Evolutionary conservation across 495 filamentous ascomycete species (phyloP).

Genomic region (Penicillium antarcticum): DNA sequence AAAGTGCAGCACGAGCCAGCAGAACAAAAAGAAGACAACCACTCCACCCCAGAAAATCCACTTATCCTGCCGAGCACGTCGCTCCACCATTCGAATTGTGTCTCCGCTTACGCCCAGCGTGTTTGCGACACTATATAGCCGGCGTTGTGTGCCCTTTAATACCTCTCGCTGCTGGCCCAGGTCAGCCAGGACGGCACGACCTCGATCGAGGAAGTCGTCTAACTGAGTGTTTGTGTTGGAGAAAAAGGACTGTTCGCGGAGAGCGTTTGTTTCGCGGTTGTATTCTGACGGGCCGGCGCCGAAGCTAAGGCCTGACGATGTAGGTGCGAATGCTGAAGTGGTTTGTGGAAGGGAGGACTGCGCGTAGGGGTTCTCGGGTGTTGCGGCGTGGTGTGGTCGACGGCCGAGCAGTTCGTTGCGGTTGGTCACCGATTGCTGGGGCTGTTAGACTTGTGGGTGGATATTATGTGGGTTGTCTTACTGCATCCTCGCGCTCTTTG

Average conservation of each 20-base stretch:
- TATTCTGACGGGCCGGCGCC: conserved; percentile 56
- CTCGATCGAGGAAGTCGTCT: conserved; percentile 90
- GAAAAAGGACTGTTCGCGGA: conserved; percentile 89
- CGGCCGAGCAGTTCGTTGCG: conserved; percentile 84
- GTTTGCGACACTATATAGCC: conserved; percentile 88
- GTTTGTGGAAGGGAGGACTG: conserved; percentile 47
- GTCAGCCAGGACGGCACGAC: conserved; percentile 84
- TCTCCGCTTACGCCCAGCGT: conserved; percentile 92
- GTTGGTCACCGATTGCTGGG: conserved; percentile 63
- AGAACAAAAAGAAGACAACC: conserved; percentile 86
- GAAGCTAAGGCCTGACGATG: conserved; percentile 47
- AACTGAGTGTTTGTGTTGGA: conserved; percentile 71
- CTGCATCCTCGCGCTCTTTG: conserved; percentile 67
- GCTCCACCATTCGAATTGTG: conserved; percentile 92
- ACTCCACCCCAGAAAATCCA: conserved; percentile 96
- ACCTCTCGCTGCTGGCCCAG: conserved; percentile 88
- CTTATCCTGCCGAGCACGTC: conserved; percentile 89
- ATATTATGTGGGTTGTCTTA: conserved; percentile 25
- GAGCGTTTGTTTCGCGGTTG: conserved; percentile 73
- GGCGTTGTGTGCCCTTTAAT: conserved; percentile 87
- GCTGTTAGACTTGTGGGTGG: conserved; percentile 6
- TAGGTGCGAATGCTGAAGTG: conserved; percentile 39
- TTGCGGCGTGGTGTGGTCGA: conserved; percentile 80
- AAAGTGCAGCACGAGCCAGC: conserved; percentile 83
- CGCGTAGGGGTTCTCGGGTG: conserved; percentile 94